A percentile compares a stretch with the other conserved stretches of the same genome.
These are phyloP conservation scores for Irpex sp. DNA, from an alignment of 1,284 basidiomycete species.

Conservation along the genomic window DNA sequence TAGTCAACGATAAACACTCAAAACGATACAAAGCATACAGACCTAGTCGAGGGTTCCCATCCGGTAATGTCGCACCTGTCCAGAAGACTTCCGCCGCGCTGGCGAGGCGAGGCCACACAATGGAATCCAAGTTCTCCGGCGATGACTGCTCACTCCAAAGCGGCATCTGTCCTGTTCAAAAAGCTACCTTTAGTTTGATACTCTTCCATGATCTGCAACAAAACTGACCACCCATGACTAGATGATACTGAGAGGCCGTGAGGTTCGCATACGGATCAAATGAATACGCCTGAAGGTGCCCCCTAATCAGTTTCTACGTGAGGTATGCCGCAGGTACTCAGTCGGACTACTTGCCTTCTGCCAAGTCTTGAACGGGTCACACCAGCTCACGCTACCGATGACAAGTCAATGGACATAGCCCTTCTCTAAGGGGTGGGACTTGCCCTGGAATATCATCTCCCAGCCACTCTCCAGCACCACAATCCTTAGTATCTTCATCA, in stretches of 20 bases:
- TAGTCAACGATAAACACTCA: neutral
- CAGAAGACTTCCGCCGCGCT: slow-evolving; percentile 79
- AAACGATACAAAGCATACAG: neutral
- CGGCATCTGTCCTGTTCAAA: slow-evolving; percentile 45
- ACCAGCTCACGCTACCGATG: slow-evolving; percentile 46
- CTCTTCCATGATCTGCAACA: neutral
- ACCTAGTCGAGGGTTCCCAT: slow-evolving; percentile 21
- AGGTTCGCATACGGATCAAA: slow-evolving; percentile 69
- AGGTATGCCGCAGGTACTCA: neutral
- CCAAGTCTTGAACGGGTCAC: slow-evolving; percentile 77
- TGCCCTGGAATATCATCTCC: slow-evolving; percentile 37
- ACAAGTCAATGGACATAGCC: neutral
- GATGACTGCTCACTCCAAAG: slow-evolving; percentile 79
- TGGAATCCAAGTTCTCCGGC: slow-evolving; percentile 64
- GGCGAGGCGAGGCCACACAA: slow-evolving; percentile 77
- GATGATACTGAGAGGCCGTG: slow-evolving; percentile 38
- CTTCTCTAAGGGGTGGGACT: neutral
- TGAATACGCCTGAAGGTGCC: slow-evolving; percentile 41
- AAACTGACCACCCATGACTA: slow-evolving; percentile 59
- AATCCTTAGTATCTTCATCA: slow-evolving; percentile 44
- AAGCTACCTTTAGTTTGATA: neutral
- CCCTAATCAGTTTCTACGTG: neutral
- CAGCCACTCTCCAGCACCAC: slow-evolving; percentile 77
- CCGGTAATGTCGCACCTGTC: slow-evolving; percentile 49
- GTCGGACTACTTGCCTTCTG: slow-evolving; percentile 35